Conservation (phyloP, 75 land plant species). For the Isoetes taiwanensis region DNA sequence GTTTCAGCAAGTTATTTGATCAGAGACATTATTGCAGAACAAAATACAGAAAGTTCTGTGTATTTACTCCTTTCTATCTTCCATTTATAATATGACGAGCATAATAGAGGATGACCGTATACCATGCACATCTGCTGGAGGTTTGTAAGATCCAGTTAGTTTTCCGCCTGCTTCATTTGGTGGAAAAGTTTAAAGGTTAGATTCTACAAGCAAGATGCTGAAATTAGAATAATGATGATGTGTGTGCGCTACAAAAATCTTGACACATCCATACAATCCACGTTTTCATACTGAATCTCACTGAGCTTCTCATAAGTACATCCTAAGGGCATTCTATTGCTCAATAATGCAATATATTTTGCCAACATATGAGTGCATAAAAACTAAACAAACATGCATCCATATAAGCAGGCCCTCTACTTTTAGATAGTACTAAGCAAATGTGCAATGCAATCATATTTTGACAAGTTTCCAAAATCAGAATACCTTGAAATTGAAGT, state of each 20-base stretch:
- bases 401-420: too few relatives aligned
- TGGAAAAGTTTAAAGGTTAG: slow-evolving; percentile 74
- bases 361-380: background rate
- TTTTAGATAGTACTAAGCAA: too few relatives aligned
- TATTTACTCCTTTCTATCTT: too few relatives aligned
- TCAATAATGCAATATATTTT: background rate
- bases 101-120: slow-evolving; percentile 1
- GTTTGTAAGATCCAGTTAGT: slow-evolving; percentile 56
- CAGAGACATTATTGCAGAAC: too few relatives aligned
- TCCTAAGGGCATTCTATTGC: background rate
- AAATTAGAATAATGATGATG: background rate
- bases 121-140: slow-evolving; percentile 96
- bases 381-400: background rate
- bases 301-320: background rate
- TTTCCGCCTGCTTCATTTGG: slow-evolving; percentile 71
- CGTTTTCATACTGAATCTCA: background rate
- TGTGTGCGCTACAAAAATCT: background rate
- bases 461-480: too few relatives aligned
- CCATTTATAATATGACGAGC: background rate
- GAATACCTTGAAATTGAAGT: slow-evolving; percentile 19
- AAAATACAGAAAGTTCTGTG: too few relatives aligned
- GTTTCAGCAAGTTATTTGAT: too few relatives aligned
- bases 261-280: too few relatives aligned
- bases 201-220: slow-evolving; percentile 35
- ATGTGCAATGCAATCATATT: too few relatives aligned